Evolutionary conservation across 2,329 filamentous ascomycete genomes (phyloP), one percentile per base, ranked within the genome.

Genomic region (Elsinoe australis): DNA sequence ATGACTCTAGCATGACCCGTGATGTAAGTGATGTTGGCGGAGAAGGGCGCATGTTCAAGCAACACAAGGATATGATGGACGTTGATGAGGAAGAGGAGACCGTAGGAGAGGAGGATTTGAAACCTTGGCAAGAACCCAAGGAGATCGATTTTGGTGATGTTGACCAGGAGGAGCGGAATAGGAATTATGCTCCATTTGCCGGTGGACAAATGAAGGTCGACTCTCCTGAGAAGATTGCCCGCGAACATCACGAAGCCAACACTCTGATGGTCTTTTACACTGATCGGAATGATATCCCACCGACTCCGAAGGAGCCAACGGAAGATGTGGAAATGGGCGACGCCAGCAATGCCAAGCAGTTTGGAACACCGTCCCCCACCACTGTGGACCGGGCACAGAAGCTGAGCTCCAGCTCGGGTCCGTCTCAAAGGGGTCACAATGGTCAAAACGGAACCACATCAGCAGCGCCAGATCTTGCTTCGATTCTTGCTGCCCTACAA

Each of bases 11-110:
- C 58, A 80, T 86, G 73, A 75, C 82, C 32, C 78, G 79, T 41
- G 83, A 88, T 62, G 82, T 82, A 3, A 76, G 76, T 22, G 84
- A 88, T 60, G 82, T 86, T 57, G 79, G 80, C 42, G 80, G 79
- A 4, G 85, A 74, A 57, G 71, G 71, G 26, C 67, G 68, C 33
- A 71, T 72, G 68, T 69, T 74, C 63, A 74, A 73, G 56, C 67
- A 71, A 52, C 71, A 74, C 50, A 66, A 86, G 58, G 82, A 85
- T 41, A 80, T 83, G 70, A 79, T 83, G 35, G 75, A 78, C 2
- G 76, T 81, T 0, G 75, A 81, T 8, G 78, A 78, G 19, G 78
- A 81, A 9, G 79, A 82, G 21, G 78, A 83, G 1, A 75, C 49
- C 68, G 71, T 47, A 67, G 76, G 44, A 78, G 79, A 69, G 32